Base-by-base conservation (phyloP, 805 yeast genomes). In the Kazachstania kunashirensis region DNA sequence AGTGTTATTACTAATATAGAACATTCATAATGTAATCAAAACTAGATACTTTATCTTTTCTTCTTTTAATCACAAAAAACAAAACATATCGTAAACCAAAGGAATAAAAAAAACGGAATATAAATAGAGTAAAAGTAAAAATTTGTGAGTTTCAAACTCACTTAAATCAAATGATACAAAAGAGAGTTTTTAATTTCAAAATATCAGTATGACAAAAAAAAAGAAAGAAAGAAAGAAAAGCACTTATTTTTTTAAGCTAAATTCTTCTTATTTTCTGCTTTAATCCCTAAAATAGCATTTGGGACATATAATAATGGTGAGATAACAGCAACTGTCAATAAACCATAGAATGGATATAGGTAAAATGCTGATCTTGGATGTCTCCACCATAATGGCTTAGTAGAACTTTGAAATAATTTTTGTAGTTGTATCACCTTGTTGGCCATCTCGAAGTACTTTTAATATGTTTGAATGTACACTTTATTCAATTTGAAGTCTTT, bases 331-430 rank as follows among this genome's bases (percentile, higher is more conserved):
- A 79, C 69, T 38, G 83, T 66, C 62, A 83, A 78, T 43, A 77
- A 67, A 44, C 83, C 84, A 67, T 71, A 79, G 73, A 77, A 84
- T 57, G 94, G 94, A 65, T 77, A 78, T 48, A 83, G 71, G 58
- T 78, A 62, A 52, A 70, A 66, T 65, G 80, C 80, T 48, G 92
- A 74, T 57, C 77, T 73, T 55, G 81, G 81, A 61, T 71, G 74
- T 65, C 70, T 67, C 66, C 63, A 53, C 77, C 74, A 75, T 52
- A 74, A 61, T 49, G 79, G 79, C 59, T 75, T 75, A 38, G 66
- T 60, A 33, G 79, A 65, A 28, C 62, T 42, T 63, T 75, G 81
- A 68, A 70, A 75, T 44, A 71, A 51, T 62, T 66, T 75, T 67
- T 75, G 81, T 52, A 71, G 55, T 59, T 73, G 70, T 46, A 75